Conservation (phyloP, 1,139 yeast species). For the Nadsonia starkeyi-henricii region DNA sequence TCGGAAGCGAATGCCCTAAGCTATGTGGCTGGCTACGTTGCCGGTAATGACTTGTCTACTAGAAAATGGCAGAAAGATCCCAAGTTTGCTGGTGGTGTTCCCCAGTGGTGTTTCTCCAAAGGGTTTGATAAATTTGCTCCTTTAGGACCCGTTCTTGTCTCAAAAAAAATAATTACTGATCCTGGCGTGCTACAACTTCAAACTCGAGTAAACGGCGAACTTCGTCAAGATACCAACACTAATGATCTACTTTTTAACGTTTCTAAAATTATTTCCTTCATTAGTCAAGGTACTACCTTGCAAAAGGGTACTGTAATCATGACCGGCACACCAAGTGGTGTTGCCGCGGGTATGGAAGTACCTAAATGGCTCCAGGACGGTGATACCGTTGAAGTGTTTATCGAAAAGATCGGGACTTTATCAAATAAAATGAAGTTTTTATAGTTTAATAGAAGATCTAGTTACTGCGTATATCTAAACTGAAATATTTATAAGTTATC, state of each 20-base stretch:
- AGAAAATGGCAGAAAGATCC: slow-evolving; percentile 45
- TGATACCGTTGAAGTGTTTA: slow-evolving; percentile 31
- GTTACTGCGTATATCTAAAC: no score
- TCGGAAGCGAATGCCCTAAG: slow-evolving; percentile 30
- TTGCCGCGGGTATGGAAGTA: slow-evolving; percentile 33
- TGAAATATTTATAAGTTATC: no score
- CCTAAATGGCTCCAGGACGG: slow-evolving; percentile 31
- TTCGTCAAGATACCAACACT: slow-evolving; percentile 33
- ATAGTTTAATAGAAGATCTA: no score
- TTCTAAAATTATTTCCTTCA: slow-evolving; percentile 31
- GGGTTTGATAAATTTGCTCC: slow-evolving; percentile 44
- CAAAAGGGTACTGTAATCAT: slow-evolving; percentile 36
- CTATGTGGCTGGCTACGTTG: slow-evolving; percentile 37
- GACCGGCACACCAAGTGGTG: slow-evolving; percentile 44
- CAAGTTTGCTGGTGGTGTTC: slow-evolving; percentile 31
- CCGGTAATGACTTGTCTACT: slow-evolving; percentile 43
- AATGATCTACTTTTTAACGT: slow-evolving; percentile 37
- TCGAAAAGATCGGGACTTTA: slow-evolving; percentile 34
- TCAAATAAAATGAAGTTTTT: slow-evolving; percentile 29
- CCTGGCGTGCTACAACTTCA: slow-evolving; percentile 24
- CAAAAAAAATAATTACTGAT: slow-evolving; percentile 23
- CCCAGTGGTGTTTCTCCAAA: slow-evolving; percentile 39
- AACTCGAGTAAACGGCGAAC: slow-evolving; percentile 31
- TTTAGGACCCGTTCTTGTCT: slow-evolving; percentile 37
- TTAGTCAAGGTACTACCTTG: slow-evolving; percentile 38